Base-by-base conservation (phyloP, 1,139 yeast genomes). In the Pichia sp. region DNA sequence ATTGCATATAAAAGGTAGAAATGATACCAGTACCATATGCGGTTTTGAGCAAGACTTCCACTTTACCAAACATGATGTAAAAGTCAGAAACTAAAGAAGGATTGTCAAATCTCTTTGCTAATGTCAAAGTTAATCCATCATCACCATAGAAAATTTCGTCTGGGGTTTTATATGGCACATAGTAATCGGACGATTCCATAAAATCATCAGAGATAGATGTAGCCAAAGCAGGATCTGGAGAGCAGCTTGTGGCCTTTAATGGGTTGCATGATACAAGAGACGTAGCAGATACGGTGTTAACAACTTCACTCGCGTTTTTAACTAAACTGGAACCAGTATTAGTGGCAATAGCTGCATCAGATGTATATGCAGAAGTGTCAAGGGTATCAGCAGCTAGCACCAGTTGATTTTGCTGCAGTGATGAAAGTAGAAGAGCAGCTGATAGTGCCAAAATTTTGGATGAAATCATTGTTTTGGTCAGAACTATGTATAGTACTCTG, bases 41-140 rank as follows among this genome's bases (percentile, higher is more conserved):
- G 23, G 92, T 84, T 59, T 81, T 75, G 49, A 85, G 61, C 2
- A 70, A 72, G 8, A 81, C 88, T 60, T 85, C 94, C 27, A 86
- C 77, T 53, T 78, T 78, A 44, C 96, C 96, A 64, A 81, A 87
- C 90, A 87, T 84, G 52, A 87, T 76, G 63, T 85, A 85, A 59
- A 85, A 86, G 51, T 81, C 75, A 10, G 95, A 85, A 53, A 72
- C 72, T 45, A 87, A 63, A 3, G 90, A 74, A 23, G 95, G 95
- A 58, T 84, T 81, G 57, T 85, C 92, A 45, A 71, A 80, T 52
- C 81, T 68, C 55, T 81, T 68, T 3, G 72, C 66, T 45, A 88
- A 64, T 2, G 80, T 72, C 51, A 88, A 63, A 31, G 69, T 60
- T n/a, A 81, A 65, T 8, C 96, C 96, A 33, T 72, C 70, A n/a